A percentile compares a stretch with the other conserved stretches of the same genome.
These are phyloP conservation scores for Myriosclerotinia scirpicola DNA, from an alignment of 2,329 filamentous ascomycete genomes.

Conservation along the genomic window DNA sequence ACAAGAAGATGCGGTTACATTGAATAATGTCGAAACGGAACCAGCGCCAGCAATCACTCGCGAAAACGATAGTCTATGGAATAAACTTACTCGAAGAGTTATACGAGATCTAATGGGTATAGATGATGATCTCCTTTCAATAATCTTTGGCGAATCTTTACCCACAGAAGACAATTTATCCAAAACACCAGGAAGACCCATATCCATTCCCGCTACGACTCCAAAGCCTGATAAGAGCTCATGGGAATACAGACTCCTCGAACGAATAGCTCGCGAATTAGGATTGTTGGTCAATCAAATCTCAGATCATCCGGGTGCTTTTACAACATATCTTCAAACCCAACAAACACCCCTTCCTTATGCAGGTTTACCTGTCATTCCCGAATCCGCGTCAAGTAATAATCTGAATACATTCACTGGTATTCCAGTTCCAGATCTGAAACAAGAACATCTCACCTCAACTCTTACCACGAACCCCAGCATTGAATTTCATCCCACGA, in stretches of 20 bases:
- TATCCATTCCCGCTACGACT: constrained; percentile 22
- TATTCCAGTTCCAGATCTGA: not conserved
- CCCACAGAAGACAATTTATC: constrained; percentile 48
- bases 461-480: constrained; percentile 22
- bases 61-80: constrained; percentile 70
- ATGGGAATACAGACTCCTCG: constrained; percentile 78
- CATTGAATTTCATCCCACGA: constrained; percentile 31
- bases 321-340: constrained; percentile 73
- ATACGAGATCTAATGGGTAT: constrained; percentile 89
- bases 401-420: not conserved
- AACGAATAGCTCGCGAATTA: constrained; percentile 83
- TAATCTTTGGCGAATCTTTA: constrained; percentile 82
- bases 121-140: constrained; percentile 78
- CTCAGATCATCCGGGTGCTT: constrained; percentile 83
- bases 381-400: constrained; percentile 45
- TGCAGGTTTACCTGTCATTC: constrained; percentile 70
- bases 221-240: constrained; percentile 44
- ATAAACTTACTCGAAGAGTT: constrained; percentile 78
- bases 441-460: constrained; percentile 23
- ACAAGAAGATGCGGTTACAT: constrained; percentile 39
- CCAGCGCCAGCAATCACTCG: constrained; percentile 42
- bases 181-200: constrained; percentile 33
- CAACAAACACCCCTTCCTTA: constrained; percentile 69
- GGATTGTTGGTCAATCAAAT: constrained; percentile 80
- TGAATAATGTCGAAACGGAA: constrained; percentile 34